Base-by-base conservation (phyloP, 2,329 filamentous ascomycete species). In the Botrytis medusae region DNA sequence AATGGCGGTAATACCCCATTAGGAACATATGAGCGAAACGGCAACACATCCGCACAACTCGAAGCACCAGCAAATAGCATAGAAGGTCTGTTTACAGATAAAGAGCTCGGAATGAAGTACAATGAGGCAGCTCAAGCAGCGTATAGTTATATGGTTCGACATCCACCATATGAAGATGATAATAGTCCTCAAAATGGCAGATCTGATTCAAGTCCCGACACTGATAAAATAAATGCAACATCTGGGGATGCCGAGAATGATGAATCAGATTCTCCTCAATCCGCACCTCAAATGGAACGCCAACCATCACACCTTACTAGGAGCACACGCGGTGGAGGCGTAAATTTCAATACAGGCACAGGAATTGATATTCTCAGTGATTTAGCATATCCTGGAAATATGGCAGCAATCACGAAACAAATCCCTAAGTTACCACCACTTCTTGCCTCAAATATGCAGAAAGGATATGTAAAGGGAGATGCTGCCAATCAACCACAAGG, bases 51-150 rank as follows among this genome's bases (percentile, higher is more conserved):
- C 73, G 87, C 87, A 79, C 86, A 89, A 77, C 86, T 87, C 32
- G 89, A 82, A 32, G 79, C 88, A 14, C 86, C 88, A 0, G 82
- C 89, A 2, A 91, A 90, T 80, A 91, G 87, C 79, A 87, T 92
- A 74, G 89, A 92, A 77, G 91, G 91, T 83, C 86, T 92, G 54
- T 92, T 92, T 69, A 92, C 90, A 0, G 90, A 92, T 77, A 91
- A 90, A 81, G 90, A 92, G 82, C 84, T 92, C 44, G 86, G 87
- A 7, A 86, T 92, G 84, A 88, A 88, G 42, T 91, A 91, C 80
- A 91, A 91, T 74, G 83, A 85, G 7, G 87, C 90, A 8, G 89
- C 90, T 44, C 78, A 90, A 32, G 89, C 89, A 2, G 86, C 90
- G 14, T 88, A 91, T 80, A 87, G 88, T 75, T 88, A 90, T 78